phyloP scores from a whole-genome alignment of 441 rosid species.

The Macaranga tanarius region DNA sequence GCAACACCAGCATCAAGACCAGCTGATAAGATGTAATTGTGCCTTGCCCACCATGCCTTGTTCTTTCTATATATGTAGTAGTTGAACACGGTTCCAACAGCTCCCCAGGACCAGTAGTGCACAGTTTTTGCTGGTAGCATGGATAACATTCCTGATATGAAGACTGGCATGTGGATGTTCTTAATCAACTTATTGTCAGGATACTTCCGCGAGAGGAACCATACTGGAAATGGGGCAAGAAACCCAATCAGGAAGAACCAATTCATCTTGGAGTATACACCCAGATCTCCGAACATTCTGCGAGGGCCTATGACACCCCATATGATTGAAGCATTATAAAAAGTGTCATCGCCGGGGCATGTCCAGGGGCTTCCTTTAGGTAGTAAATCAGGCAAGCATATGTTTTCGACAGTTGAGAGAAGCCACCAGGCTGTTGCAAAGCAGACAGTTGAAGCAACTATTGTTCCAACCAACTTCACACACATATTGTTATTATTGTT shows the following conservation, averaged over 20 bases:
- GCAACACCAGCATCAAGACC: slow-evolving; percentile 78
- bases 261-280: slow-evolving; percentile 50
- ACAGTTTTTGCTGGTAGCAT: slow-evolving; percentile 79
- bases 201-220: slow-evolving; percentile 58
- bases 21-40: slow-evolving; percentile 71
- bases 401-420: slow-evolving; percentile 55
- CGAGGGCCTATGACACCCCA: slow-evolving; percentile 92
- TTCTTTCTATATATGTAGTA: slow-evolving; percentile 53
- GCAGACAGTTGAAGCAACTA: slow-evolving; percentile 58
- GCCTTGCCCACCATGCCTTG: slow-evolving; percentile 82
- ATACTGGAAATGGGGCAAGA: slow-evolving; percentile 67
- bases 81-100: slow-evolving; percentile 67
- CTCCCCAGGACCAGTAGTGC: slow-evolving; percentile 60
- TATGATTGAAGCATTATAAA: slow-evolving; percentile 87
- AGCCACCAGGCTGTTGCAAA: slow-evolving; percentile 88
- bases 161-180: slow-evolving; percentile 61
- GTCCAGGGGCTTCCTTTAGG: slow-evolving; percentile 91
- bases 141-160: slow-evolving; percentile 43
- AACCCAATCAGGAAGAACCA: slow-evolving; percentile 86
- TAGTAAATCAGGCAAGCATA: slow-evolving; percentile 54
- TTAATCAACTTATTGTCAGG: slow-evolving; percentile 74
- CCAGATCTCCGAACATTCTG: slow-evolving; percentile 68
- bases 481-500: no score
- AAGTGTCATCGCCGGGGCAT: slow-evolving; percentile 73
- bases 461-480: slow-evolving; percentile 59